Evolutionary conservation across 768 basidiomycete genomes (phyloP), one percentile per base, ranked within the genome.

Genomic region (Collybia sp.): DNA sequence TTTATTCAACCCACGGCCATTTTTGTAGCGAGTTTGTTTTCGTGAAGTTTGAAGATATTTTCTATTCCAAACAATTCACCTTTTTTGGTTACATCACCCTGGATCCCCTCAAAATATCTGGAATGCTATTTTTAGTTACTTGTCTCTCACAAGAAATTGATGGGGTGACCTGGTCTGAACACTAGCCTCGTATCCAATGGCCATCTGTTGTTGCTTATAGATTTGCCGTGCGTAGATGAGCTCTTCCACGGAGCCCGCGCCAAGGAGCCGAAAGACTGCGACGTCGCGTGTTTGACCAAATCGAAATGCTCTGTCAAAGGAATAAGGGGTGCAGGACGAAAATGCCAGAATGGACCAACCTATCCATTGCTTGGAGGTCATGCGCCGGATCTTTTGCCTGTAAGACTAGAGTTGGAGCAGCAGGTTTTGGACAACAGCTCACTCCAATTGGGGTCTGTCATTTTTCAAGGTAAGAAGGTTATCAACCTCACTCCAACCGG

Each of bases 191-290:
- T 93, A 93, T 0, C 82, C 91, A 39, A 92, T 90, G n/a, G 81
- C 80, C 88, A 92, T 92, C 57, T 91, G 88, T 58, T 94, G 93
- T 52, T 93, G 90, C 60, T 94, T 94, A 66, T 93, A 93, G 16
- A 95, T 78, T 58, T 94, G 92, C 11, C 91, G 80, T 0, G 87
- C 87, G 55, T 93, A 93, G 15, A 93, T 90, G 36, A 91, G 65
- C 59, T 94, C 91, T 56, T 93, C 91, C 11, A 93, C 73, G 6
- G 89, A 88, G 2, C 93, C 92, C 2, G 90, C 89, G 1, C 87
- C 90, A 12, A 95, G 71, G 6, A 95, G 72, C 31, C 93, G 79
- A 56, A 82, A 91, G 1, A 94, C 91, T 1, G 78, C 72, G 16
- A 95, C 93, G 55, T 93, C 85, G 15, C 91, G 83, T 1, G 76